Percentiles rank a stretch among this genome's conserved stretches.
Conservation (phyloP, 176 grass and related monocot genomes). For the Zoysia japonica region DNA sequence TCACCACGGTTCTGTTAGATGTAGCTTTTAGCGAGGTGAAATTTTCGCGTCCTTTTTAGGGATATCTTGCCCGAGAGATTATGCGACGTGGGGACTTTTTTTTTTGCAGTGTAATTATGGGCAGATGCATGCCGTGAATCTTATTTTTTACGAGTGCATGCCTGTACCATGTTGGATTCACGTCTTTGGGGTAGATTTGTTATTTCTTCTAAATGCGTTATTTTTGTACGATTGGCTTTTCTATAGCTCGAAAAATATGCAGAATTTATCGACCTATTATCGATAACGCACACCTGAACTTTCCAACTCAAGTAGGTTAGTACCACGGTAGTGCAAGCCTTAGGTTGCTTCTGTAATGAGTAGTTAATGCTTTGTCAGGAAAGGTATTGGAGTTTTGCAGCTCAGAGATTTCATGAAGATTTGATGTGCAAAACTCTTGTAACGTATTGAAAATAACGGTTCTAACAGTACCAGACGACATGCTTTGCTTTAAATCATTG, state of each 20-base stretch:
- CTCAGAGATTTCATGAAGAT: conserved; percentile 1
- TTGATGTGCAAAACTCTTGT: conserved; percentile 10
- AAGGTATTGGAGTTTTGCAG: conserved; percentile 21
- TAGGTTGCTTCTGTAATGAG: not conserved
- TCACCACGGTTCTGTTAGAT: not conserved
- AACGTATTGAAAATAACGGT: not conserved
- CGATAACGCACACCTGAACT: not conserved
- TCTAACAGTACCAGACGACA: not conserved
- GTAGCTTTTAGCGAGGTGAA: not conserved
- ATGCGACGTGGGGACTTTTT: not conserved
- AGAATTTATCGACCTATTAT: not conserved
- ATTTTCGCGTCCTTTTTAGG: not conserved
- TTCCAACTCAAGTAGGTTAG: not conserved
- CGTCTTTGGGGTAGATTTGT: not conserved
- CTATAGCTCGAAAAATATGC: not conserved
- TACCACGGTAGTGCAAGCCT: not conserved
- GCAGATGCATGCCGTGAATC: too few relatives aligned
- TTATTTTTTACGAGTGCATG: not conserved
- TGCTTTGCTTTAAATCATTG: conserved; percentile 11
- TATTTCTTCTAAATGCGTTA: not conserved
- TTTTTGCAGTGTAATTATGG: not conserved
- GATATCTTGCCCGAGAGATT: not conserved
- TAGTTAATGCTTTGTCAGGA: not conserved
- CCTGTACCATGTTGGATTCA: not conserved
- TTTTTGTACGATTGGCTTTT: not conserved